A percentile compares a stretch with the other conserved stretches of the same genome.
Evolutionary conservation across 75 land plant genomes (phyloP).

Genomic region (Larix kaempferi): DNA sequence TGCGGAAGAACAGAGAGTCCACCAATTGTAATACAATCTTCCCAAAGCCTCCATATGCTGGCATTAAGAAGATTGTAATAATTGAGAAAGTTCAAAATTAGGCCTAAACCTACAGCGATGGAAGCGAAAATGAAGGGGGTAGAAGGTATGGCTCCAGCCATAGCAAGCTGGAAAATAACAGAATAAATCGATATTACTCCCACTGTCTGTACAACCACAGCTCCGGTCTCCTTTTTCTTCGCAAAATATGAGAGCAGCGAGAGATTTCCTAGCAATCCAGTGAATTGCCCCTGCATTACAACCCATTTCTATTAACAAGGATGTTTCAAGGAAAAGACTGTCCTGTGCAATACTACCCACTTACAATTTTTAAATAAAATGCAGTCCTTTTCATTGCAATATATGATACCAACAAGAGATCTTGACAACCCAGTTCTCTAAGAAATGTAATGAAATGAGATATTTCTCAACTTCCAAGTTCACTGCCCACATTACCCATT

Average conservation of each 20-base stretch:
- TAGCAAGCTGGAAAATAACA: conserved; percentile 77
- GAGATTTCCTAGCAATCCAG: conserved; percentile 85
- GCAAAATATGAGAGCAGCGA: conserved; percentile 90
- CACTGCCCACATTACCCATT: conserved; percentile 5
- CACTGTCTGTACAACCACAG: conserved; percentile 76
- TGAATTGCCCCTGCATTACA: conserved; percentile 72
- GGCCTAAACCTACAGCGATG: conserved; percentile 61
- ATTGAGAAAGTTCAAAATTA: conserved; percentile 69
- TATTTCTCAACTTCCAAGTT: neutral
- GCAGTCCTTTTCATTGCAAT: neutral
- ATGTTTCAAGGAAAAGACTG: neutral
- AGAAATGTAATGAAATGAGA: neutral
- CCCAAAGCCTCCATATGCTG: conserved; percentile 72
- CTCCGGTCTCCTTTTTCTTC: conserved; percentile 80
- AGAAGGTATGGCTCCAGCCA: conserved; percentile 88
- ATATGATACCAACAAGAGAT: no score
- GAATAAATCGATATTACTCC: conserved; percentile 77
- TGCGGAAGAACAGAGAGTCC: conserved; percentile 90
- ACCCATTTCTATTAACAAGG: neutral
- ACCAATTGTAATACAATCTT: conserved; percentile 80
- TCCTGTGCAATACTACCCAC: neutral
- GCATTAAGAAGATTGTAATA: conserved; percentile 49
- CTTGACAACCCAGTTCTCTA: no score
- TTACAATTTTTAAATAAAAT: neutral
- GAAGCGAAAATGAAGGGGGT: conserved; percentile 52